Evolutionary conservation across 2,329 filamentous ascomycete genomes (phyloP).

Genomic region (Xylariaceae sp.): DNA sequence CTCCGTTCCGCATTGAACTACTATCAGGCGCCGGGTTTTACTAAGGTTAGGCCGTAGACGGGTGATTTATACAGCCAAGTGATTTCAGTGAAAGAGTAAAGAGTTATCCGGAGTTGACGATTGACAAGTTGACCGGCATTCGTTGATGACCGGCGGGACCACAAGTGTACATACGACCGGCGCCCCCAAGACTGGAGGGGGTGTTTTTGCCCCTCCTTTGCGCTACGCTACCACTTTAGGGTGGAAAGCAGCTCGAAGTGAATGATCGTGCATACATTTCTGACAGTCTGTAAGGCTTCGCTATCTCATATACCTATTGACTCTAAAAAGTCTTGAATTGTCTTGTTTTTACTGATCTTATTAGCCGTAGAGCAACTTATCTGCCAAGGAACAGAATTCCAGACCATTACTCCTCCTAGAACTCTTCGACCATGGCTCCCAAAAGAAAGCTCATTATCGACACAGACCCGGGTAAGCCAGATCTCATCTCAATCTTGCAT

Average conservation of each 20-base stretch:
- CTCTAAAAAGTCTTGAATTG: neutral
- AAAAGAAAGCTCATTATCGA: slow-evolving; percentile 86
- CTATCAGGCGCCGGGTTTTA: too few species aligned
- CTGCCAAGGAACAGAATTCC: neutral
- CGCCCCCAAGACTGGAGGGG: too few species aligned
- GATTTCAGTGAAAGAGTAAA: neutral
- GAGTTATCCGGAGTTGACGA: neutral
- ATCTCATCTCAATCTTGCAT: neutral
- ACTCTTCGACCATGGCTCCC: slow-evolving; percentile 48
- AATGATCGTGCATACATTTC: too few species aligned
- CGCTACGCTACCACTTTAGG: too few species aligned
- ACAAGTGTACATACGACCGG: too few species aligned
- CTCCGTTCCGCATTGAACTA: too few species aligned
- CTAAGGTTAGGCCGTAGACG: too few species aligned
- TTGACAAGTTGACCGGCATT: neutral
- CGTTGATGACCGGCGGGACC: neutral
- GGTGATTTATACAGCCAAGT: too few species aligned
- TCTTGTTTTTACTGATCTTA: too few species aligned
- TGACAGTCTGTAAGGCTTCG: too few species aligned
- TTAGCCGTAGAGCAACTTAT: neutral
- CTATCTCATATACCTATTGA: too few species aligned
- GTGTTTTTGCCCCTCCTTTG: neutral
- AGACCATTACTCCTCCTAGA: slow-evolving; percentile 5
- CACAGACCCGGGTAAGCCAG: slow-evolving; percentile 70
- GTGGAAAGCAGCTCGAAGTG: too few species aligned